phyloP scores from a whole-genome alignment of 176 grass and related monocot genomes.

The Carex scoparia region DNA sequence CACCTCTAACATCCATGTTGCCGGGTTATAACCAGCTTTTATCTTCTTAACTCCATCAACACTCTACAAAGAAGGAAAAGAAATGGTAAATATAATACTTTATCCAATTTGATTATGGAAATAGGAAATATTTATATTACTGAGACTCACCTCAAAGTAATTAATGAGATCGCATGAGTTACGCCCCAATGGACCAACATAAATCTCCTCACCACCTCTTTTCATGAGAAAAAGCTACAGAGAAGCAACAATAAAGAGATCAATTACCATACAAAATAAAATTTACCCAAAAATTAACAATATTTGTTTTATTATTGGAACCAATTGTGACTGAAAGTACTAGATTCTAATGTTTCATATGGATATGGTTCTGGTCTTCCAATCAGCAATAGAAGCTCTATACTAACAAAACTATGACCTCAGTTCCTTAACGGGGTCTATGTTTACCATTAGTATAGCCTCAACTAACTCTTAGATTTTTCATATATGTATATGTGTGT shows the following conservation, averaged over 20 bases:
- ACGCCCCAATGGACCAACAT: slow-evolving; percentile 66
- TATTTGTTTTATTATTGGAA: neutral
- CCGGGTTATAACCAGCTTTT: slow-evolving; percentile 88
- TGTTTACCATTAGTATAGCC: neutral
- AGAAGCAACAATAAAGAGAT: slow-evolving; percentile 29
- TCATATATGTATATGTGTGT: neutral
- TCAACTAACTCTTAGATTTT: neutral
- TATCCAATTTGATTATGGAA: neutral
- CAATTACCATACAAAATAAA: neutral
- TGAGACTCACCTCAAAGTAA: slow-evolving; percentile 75
- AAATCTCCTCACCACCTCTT: slow-evolving; percentile 90
- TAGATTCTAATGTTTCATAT: neutral
- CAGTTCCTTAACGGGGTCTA: neutral
- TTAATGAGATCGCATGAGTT: slow-evolving; percentile 74
- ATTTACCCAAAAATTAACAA: neutral
- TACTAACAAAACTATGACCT: neutral
- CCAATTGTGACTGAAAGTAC: neutral
- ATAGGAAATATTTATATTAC: neutral
- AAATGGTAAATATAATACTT: slow-evolving; percentile 17
- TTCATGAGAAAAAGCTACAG: slow-evolving; percentile 92
- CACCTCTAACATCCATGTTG: slow-evolving; percentile 95
- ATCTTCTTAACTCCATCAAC: slow-evolving; percentile 81
- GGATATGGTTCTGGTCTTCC: neutral
- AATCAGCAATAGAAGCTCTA: neutral
- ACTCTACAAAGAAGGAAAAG: slow-evolving; percentile 36